Percentiles rank a stretch among this genome's conserved stretches.
These are phyloP conservation scores for Rhodotorula kratochvilovae DNA, from an alignment of 768 basidiomycete species.

Conservation along the genomic window DNA sequence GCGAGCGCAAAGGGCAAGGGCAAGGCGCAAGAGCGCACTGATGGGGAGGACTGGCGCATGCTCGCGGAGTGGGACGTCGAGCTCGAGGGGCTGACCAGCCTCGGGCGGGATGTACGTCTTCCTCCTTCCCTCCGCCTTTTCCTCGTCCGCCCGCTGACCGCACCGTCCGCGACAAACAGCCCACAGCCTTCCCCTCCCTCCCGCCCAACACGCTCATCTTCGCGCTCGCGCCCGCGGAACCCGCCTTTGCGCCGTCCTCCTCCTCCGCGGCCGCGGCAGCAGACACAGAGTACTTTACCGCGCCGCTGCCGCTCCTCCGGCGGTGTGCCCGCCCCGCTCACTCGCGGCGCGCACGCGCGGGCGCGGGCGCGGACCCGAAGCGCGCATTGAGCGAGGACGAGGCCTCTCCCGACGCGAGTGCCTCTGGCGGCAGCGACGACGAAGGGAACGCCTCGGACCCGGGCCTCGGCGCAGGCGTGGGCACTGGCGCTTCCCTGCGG, in stretches of 20 bases:
- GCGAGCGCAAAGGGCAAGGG: slow-evolving; percentile 4
- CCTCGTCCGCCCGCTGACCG: not conserved
- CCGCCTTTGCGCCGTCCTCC: slow-evolving; percentile 7
- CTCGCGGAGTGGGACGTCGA: slow-evolving; percentile 34
- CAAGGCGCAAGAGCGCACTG: not conserved
- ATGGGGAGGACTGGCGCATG: slow-evolving; percentile 9
- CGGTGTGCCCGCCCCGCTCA: too few relatives aligned
- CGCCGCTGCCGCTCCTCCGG: slow-evolving; percentile 19
- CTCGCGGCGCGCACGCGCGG: not conserved
- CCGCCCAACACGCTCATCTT: slow-evolving; percentile 39
- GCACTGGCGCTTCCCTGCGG: too few relatives aligned
- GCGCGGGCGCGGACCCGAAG: not conserved
- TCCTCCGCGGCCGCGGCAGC: not conserved
- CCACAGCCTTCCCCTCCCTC: slow-evolving; percentile 22
- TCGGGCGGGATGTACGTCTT: slow-evolving; percentile 32
- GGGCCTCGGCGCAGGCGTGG: not conserved
- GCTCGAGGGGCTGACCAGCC: slow-evolving; percentile 19
- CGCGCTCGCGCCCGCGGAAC: slow-evolving; percentile 4
- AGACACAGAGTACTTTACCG: slow-evolving; percentile 38
- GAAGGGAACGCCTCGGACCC: slow-evolving; percentile 24
- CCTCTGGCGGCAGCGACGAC: not conserved
- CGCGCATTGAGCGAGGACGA: slow-evolving; percentile 19
- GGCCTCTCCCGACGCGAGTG: not conserved
- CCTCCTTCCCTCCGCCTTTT: not conserved
- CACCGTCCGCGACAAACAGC: not conserved